Evolutionary conservation across 2,329 filamentous ascomycete genomes (phyloP), one percentile per base, ranked within the genome.

Genomic region (Penicillium sp.): DNA sequence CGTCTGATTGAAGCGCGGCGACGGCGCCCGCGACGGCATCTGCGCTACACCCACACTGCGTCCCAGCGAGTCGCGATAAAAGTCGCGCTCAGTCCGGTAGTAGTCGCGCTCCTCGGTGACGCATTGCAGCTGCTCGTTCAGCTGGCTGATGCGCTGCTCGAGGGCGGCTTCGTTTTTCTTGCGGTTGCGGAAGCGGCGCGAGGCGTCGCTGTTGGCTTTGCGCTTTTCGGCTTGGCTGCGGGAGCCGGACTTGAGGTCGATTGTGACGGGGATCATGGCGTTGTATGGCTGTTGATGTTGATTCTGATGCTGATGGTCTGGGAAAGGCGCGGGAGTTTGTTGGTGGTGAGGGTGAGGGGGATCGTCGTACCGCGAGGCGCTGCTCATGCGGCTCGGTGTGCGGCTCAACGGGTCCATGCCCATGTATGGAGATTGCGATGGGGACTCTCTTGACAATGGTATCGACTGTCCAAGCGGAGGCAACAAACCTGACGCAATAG

Each of bases 181-280:
- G 26, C 73, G 68, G 43, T 75, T 71, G 35, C 74, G 71, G 58
- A 75, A 75, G 21, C 74, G 62, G 47, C 71, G 65, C 2, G 73
- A 76, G 1, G 74, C 74, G 52, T 72, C 68, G 51, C 74, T 75
- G 63, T 76, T 76, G 3, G 73, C 73, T 59, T 71, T 72, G 8
- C 74, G 68, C 59, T 75, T 75, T 58, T 74, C 72, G 1, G 72
- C 71, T 56, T 75, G 73, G 47, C 66, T 73, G 23, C 67, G 66
- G 1, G 74, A 76, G 5, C 73, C 74, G 2, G 74, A 74, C 47
- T 75, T 74, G 38, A 71, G 56, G 52, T 76, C 74, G 47, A 75
- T 52, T 7, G 70, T 64, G 18, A 72, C 69, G 4, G 70, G 72
- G 50, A 76, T 74, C 63, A 72, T 66, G 47, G 56, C 23, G 65